Base-by-base conservation (phyloP, 768 basidiomycete species). In the Mycena polygramma region DNA sequence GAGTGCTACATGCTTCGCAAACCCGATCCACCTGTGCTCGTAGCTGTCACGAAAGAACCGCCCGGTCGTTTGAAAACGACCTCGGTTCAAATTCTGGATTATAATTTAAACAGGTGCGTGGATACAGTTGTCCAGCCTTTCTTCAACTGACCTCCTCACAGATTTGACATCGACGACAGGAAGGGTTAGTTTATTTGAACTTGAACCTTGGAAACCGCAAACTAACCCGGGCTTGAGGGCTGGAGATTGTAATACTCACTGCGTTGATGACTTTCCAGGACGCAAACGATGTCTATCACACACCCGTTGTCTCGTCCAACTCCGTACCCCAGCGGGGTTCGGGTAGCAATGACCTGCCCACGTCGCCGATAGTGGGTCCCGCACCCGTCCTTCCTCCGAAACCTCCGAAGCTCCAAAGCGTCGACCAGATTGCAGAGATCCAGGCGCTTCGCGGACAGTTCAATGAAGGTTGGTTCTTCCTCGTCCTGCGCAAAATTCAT, bases 21-120 rank as follows among this genome's bases (percentile, higher is more conserved):
- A 77, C 94, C 94, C 11, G 94, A 96, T 73, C 94, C 94, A 8
- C 92, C 94, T 6, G 94, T 96, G 2, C 87, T 95, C 13, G 91
- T 96, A 15, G 94, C 93, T 0, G 85, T 94, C 36, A 94, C 93
- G 3, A 94, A 91, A 75, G 94, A 94, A 69, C 87, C 90, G 2
- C 83, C 89, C 2, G 91, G 92, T 9, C 84, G 88, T 26, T 82
- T 91, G 53, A 91, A 89, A 75, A 89, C 91, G 15, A 79, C 87
- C 0, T 85, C 90, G 3, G 83, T 94, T 36, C 94, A 96, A 75
- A 88, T 96, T 30, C 82, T 96, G 7, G 94, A 96, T 78, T 96
- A 95, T 73, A 96, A 96, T 74, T 83, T 96, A 45, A 89, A 94
- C 74, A 82, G 94, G 94, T 91, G 69, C 55, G 82, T 73, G 24